phyloP scores from a whole-genome alignment of 495 filamentous ascomycete genomes.

The Annulohypoxylon nitens region DNA sequence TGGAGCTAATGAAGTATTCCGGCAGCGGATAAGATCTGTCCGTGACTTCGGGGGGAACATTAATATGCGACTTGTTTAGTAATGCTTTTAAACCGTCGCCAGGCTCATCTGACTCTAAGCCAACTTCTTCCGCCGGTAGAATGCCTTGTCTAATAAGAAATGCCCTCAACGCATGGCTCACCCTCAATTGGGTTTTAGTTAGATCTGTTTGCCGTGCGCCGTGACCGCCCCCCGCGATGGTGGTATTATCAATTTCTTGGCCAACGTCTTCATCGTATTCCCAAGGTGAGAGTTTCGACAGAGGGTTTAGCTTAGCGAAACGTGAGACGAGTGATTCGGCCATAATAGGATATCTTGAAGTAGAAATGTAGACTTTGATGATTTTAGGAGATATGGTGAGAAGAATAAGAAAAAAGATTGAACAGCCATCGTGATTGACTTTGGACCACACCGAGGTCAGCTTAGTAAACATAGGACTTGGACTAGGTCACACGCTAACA shows the following conservation, averaged over 20 bases:
- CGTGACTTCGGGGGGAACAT: conserved; percentile 57
- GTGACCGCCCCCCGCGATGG: conserved; percentile 65
- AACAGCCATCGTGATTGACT: background rate
- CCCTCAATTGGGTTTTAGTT: conserved; percentile 58
- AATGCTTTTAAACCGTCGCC: conserved; percentile 53
- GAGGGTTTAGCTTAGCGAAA: conserved; percentile 52
- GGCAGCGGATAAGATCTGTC: conserved; percentile 63
- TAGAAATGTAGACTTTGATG: background rate
- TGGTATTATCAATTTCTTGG: conserved; percentile 58
- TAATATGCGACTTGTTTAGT: conserved; percentile 60
- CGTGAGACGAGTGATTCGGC: conserved; percentile 42
- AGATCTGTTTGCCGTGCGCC: conserved; percentile 53
- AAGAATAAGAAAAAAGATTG: background rate
- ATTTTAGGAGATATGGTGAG: background rate
- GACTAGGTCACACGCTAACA: background rate
- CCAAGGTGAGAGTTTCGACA: conserved; percentile 41
- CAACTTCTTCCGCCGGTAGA: conserved; percentile 52
- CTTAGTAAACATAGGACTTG: conserved; percentile 37
- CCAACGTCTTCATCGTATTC: conserved; percentile 64
- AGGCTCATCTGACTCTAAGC: conserved; percentile 48
- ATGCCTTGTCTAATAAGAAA: conserved; percentile 58
- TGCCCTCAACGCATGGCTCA: conserved; percentile 62
- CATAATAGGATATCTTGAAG: conserved; percentile 21
- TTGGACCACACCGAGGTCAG: conserved; percentile 19
- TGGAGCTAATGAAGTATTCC: conserved; percentile 67